Base-by-base conservation (phyloP, 2,329 filamentous ascomycete species). In the Mycosphaerella sp. region DNA sequence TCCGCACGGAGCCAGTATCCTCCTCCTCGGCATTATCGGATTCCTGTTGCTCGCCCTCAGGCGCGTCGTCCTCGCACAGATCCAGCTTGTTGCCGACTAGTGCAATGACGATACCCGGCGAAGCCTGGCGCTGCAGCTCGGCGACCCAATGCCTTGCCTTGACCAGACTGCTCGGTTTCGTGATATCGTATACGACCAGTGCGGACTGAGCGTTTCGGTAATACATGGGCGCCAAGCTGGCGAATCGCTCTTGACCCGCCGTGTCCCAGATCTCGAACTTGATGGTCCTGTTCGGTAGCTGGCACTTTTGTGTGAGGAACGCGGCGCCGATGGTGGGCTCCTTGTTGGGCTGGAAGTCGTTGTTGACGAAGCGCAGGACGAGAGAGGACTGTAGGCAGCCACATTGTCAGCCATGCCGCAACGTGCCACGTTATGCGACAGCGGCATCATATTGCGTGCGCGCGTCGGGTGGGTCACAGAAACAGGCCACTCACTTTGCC, bases 261-360 rank as follows among this genome's bases (percentile, higher is more conserved):
- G 91, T 97, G 76, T 98, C 91, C 91, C 91, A 98, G 66, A 98
- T 97, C 59, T 77, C 74, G 59, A 77, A 77, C 59, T 81, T 76
- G 67, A 77, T 76, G 52, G 89, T 96, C 68, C 91, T 82, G 64
- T 85, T 89, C 30, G 91, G 91, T 37, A 97, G 86, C 66, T 89
- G 93, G 77, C 91, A 96, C 82, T 97, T 98, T 75, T 98, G 93
- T 63, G 93, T 98, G 60, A 98, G 77, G 75, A 98, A 98, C 59
- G 93, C 93, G 66, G 93, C 93, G 79, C 93, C 93, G 73, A 98
- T 98, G 60, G 93, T 98, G 56, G 93, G 93, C 72, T 98, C 93
- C 78, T 97, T 97, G 75, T 97, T 97, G 75, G 97, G 93, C 77
- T 98, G 93, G 67, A 98, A 98, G 73, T 97, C 91, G 75, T 98